Evolutionary conservation across 1,284 basidiomycete genomes (phyloP).

Genomic region (Cerioporus squamosus): DNA sequence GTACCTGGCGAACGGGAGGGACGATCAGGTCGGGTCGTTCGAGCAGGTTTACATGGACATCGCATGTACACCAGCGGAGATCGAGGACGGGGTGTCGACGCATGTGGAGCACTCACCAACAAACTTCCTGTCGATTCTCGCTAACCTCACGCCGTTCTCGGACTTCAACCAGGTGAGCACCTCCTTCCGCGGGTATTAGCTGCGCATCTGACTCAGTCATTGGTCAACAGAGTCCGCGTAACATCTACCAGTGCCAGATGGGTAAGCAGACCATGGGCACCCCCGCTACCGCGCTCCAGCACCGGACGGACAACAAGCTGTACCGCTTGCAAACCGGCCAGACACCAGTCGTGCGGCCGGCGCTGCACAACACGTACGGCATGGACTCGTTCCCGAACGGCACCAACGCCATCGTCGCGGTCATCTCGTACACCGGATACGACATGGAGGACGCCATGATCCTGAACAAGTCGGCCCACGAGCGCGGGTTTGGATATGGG

Average conservation of each 20-base stretch:
- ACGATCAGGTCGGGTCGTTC: slow-evolving; percentile 95
- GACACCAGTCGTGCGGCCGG: slow-evolving; percentile 93
- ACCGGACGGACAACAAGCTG: slow-evolving; percentile 98
- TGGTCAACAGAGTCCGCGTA: slow-evolving; percentile 71
- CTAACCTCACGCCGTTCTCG: slow-evolving; percentile 84
- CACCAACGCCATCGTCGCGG: slow-evolving; percentile 97
- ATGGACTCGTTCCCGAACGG: slow-evolving; percentile 99
- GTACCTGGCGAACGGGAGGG: slow-evolving; percentile 83
- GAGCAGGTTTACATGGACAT: slow-evolving; percentile 99
- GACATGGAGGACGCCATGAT: slow-evolving; percentile 99
- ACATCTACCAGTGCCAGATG: slow-evolving; percentile 96
- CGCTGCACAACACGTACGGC: slow-evolving; percentile 93
- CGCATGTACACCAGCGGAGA: slow-evolving; percentile 89
- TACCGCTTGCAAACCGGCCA: slow-evolving; percentile 97
- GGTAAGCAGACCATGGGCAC: slow-evolving; percentile 99
- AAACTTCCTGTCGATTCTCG: slow-evolving; percentile 90
- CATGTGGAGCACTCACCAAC: slow-evolving; percentile 97
- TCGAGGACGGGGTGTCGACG: slow-evolving; percentile 81
- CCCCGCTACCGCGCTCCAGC: slow-evolving; percentile 88
- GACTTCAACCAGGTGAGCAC: slow-evolving; percentile 91
- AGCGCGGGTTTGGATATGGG: slow-evolving; percentile 97
- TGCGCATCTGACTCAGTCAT: neutral
- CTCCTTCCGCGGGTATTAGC: neutral
- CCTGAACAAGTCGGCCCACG: slow-evolving; percentile 97
- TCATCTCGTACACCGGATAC: slow-evolving; percentile 99